Base-by-base conservation (phyloP, 2,329 filamentous ascomycete genomes). In the Nectriaceae sp. region DNA sequence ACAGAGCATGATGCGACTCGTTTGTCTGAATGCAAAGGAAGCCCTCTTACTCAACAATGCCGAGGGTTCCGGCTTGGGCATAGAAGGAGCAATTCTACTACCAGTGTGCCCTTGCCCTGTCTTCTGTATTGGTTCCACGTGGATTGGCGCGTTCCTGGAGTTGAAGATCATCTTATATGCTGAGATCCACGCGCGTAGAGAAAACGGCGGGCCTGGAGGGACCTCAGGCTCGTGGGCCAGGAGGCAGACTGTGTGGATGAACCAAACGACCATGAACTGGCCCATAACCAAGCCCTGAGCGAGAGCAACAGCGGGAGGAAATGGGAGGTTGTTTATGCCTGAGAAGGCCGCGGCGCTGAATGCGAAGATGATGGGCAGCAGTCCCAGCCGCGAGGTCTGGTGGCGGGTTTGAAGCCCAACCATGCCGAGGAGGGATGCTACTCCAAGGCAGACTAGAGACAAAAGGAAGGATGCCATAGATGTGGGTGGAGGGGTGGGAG, bases 141-240 rank as follows among this genome's bases (percentile, higher is more conserved):
- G n/a, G n/a, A n/a, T n/a, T n/a, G n/a, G n/a, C n/a, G n/a, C n/a
- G n/a, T n/a, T n/a, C n/a, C n/a, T n/a, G n/a, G n/a, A n/a, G 18
- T 44, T 44, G 42, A 44, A 44, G 16, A 44, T 44, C 35, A 39
- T 44, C 22, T 39, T 44, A 19, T 44, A 44, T 8, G 42, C 35
- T 21, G 22, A 20, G 11, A 44, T 21, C 42, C 42, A 44, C 11
- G 33, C 42, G 18, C 21, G 42, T 19, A 21, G 5, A 31, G 42
- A 44, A 39, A 44, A 44, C 5, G 42, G 35, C 16, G 35, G 42
- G 22, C 22, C 18, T 21, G 22, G 13, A 16, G 42, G 16, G 39
- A 31, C 21, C 35, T 44, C 35, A 10, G 22, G 31, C 42, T 44
- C 22, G 11, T 44, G 18, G 16, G 22, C 42, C 21, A 44, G 21